Evolutionary conservation across 345 rosid species (phyloP).

Genomic region (Linum usitatissimum): DNA sequence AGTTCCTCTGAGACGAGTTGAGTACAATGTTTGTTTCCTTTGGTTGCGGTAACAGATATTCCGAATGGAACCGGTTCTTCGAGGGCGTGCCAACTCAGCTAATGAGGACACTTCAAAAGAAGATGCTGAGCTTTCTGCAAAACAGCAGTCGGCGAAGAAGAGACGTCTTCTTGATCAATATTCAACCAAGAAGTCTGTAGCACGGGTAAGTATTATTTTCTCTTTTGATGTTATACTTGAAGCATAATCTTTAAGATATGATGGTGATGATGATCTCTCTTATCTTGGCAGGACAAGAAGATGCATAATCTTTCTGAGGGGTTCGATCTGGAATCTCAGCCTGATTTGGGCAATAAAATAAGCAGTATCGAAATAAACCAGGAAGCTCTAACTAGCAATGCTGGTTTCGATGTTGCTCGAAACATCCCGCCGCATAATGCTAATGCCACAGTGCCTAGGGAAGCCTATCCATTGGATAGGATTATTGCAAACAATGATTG

Average conservation of each 20-base stretch:
- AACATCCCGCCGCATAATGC: constrained; percentile 63
- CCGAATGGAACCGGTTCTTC: constrained; percentile 61
- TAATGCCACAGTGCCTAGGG: constrained; percentile 42
- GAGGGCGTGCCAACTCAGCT: constrained; percentile 11
- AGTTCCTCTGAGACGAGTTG: too few relatives aligned
- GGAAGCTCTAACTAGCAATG: constrained; percentile 47
- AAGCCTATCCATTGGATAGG: constrained; percentile 66
- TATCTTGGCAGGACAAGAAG: constrained; percentile 42
- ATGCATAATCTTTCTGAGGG: constrained; percentile 21
- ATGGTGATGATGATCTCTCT: neutral
- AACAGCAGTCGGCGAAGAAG: constrained; percentile 13
- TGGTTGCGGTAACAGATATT: constrained; percentile 32
- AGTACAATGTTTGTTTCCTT: neutral
- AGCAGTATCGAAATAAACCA: constrained; percentile 31
- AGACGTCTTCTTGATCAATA: constrained; percentile 19
- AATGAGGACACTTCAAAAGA: constrained; percentile 26
- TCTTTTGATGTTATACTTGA: neutral
- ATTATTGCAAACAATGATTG: constrained; percentile 65
- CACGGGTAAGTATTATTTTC: constrained; percentile 23
- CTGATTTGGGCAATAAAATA: constrained; percentile 33
- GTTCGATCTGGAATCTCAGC: constrained; percentile 38
- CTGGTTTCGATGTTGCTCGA: constrained; percentile 28
- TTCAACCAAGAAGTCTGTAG: constrained; percentile 39
- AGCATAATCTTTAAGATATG: neutral
- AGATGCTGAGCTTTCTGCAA: constrained; percentile 23